Evolutionary conservation across 2,329 filamentous ascomycete genomes (phyloP), one percentile per base, ranked within the genome.

Genomic region (Aureobasidium subglaciale): DNA sequence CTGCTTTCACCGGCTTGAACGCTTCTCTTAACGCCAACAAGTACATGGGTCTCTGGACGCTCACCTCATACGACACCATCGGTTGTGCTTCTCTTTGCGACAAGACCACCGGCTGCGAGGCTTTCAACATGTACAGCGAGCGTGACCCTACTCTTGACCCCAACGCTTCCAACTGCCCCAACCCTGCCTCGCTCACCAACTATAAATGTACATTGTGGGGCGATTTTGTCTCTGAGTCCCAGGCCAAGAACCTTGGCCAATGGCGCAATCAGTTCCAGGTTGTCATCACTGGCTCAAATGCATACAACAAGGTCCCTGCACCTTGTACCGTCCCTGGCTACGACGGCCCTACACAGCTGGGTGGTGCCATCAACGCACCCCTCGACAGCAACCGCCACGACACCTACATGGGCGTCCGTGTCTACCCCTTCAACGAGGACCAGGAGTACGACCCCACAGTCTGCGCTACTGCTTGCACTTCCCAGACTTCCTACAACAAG

Each of bases 271-370:
- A 62, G 13, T 67, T 75, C 67, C 61, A 67, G 15, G 68, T 75
- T 29, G 69, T 71, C 30, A 71, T 75, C 42, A 67, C 72, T 13
- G 73, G 68, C 24, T 73, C 69, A 25, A 74, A 75, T 50, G 73
- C 71, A 7, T 65, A 62, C 61, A 60, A 60, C 58, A 63, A 63
- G 49, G 49, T 59, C 29, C 56, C 59, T 22, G 43, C 61, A 22
- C 63, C 62, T 13, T 40, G 58, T 24, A 37, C 55, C 24, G 48
- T 58, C 24, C 32, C 30, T 24, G 48, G 53, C 43, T 65, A 59
- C 57, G 59, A 49, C 9, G 37, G 34, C 16, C 70, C 70, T 5
- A 59, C 59, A 3, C 58, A 62, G 45, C 62, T 70, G 10, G 62
- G 61, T 10, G 68, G 69, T 20, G 65, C 69, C 35, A 70, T 71